Conservation (phyloP, 164 flowering plant genomes). For the Santalum album region DNA sequence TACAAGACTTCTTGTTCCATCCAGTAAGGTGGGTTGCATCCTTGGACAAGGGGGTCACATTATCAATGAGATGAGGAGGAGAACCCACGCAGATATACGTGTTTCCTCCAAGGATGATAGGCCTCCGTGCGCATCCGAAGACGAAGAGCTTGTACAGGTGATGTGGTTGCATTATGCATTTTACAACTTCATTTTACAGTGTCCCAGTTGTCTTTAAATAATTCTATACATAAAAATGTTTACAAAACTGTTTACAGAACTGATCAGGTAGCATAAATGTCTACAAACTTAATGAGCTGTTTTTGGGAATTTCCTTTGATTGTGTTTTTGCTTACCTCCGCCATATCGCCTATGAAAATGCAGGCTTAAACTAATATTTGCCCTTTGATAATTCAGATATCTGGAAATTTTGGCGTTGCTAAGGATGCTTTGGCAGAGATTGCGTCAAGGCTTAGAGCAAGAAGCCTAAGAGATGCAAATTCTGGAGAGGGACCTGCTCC, state of each 20-base stretch:
- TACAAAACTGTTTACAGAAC: no score
- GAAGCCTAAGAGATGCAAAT: slow-evolving; percentile 44
- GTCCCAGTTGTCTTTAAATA: background rate
- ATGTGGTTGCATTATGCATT: slow-evolving; percentile 14
- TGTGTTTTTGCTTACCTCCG: no score
- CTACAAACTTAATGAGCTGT: no score
- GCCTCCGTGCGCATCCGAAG: slow-evolving; percentile 53
- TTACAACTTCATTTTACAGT: background rate
- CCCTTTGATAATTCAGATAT: slow-evolving; percentile 31
- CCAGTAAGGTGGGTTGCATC: slow-evolving; percentile 67
- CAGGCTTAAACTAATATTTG: slow-evolving; percentile 3
- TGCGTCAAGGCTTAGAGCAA: slow-evolving; percentile 50
- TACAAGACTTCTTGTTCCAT: slow-evolving; percentile 63
- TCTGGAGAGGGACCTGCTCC: slow-evolving; percentile 31
- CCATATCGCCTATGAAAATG: no score
- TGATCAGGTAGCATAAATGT: no score
- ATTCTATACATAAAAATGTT: no score
- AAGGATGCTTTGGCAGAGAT: slow-evolving; percentile 62
- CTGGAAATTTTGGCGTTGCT: slow-evolving; percentile 50
- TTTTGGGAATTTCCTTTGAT: no score
- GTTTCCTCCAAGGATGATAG: slow-evolving; percentile 52
- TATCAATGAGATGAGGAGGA: slow-evolving; percentile 68
- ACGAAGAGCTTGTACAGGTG: slow-evolving; percentile 84
- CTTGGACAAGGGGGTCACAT: slow-evolving; percentile 74
- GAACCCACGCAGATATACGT: slow-evolving; percentile 65